Evolutionary conservation across 805 yeast genomes (phyloP), one percentile per base, ranked within the genome.

Genomic region (Saturnispora mendoncae): DNA sequence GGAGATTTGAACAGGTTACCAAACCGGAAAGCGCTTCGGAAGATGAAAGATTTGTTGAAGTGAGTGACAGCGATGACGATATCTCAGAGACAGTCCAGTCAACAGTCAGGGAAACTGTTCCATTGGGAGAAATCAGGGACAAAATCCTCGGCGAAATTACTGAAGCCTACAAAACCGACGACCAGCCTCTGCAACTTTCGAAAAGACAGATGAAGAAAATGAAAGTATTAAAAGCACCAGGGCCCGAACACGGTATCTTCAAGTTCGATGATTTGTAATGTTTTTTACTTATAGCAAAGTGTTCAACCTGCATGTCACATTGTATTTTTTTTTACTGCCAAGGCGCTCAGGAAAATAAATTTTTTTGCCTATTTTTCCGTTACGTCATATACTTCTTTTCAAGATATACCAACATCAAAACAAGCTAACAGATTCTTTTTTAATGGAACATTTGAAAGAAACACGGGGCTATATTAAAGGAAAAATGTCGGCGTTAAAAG

Each of bases 161-260:
- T 3, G 54, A 55, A 21, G 51, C 53, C 1, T 52, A 55, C n/a
- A 53, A 50, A 18, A 44, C 38, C 3, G 32, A 33, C 6, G 47
- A 43, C 13, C 55, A 51, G 34, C 34, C 28, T 4, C 44, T n/a
- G 24, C 45, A 28, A 31, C 45, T 41, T 23, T 38, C 53, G 9
- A 46, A 52, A 28, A 54, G 55, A 38, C 48, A 48, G 29, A 53
- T 55, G 21, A 54, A 55, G 36, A 63, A 61, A 42, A 57, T 62
- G 40, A 66, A 66, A 48, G 60, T 62, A 33, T 60, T 63, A 34
- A 74, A 72, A 40, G 46, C 64, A 44, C 77, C 70, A 35, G 66
- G 66, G 25, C 76, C 72, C 40, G 79, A 74, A 42, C 84, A 78
- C 48, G 85, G 85, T 0, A 79, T 80, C 39, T 65, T 71, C 32